Conservation (phyloP, 2,329 filamentous ascomycete species). For the Colletotrichum orchidophilum region DNA sequence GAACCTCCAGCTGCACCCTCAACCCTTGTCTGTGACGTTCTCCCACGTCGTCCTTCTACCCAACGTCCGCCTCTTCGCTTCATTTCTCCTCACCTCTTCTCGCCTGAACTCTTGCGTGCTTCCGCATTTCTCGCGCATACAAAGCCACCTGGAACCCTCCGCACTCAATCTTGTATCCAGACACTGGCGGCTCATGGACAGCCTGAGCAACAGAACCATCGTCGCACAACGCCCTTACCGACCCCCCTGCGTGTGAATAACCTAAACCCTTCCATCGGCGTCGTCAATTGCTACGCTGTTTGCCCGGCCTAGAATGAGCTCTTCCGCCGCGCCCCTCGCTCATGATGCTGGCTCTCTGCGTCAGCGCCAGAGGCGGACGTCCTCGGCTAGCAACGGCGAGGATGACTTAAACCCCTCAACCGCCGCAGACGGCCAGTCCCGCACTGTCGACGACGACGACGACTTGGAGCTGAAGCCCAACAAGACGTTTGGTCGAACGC, state of each 20-base stretch:
- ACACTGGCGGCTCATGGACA: slow-evolving; percentile 32
- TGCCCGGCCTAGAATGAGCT: slow-evolving; percentile 34
- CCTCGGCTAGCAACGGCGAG: slow-evolving; percentile 14
- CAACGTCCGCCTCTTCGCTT: slow-evolving; percentile 8
- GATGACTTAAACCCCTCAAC: slow-evolving; percentile 2
- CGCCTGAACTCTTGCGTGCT: neutral
- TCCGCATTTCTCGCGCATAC: neutral
- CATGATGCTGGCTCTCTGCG: slow-evolving; percentile 26
- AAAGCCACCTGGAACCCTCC: neutral
- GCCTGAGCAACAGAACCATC: slow-evolving; percentile 25
- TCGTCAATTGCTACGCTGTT: neutral
- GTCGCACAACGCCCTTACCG: slow-evolving; percentile 31
- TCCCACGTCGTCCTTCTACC: slow-evolving; percentile 8
- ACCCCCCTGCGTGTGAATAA: slow-evolving; percentile 31
- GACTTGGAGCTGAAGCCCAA: slow-evolving; percentile 50
- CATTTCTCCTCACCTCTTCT: neutral
- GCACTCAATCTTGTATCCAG: slow-evolving; percentile 6
- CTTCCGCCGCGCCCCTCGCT: slow-evolving; percentile 32
- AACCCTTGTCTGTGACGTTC: slow-evolving; percentile 27
- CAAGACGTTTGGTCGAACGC: slow-evolving; percentile 91
- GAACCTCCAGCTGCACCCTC: slow-evolving; percentile 9
- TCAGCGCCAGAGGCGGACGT: slow-evolving; percentile 22
- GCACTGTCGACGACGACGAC: neutral
- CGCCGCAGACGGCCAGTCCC: slow-evolving; percentile 4
- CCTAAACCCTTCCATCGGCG: slow-evolving; percentile 1